Conservation (phyloP, 202 grass and related monocot species). For the Carex arenaria region DNA sequence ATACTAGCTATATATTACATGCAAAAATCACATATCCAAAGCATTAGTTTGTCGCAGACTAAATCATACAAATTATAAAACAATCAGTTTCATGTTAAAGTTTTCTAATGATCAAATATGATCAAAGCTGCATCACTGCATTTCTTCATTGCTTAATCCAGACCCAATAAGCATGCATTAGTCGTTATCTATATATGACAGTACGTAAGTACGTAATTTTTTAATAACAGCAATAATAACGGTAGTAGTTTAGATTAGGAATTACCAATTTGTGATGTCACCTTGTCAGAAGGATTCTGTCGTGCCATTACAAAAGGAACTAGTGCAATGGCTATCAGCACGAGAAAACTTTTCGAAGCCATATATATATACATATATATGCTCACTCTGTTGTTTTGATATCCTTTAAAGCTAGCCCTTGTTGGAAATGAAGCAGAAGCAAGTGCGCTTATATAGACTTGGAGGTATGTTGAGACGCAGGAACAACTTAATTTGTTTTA, state of each 20-base stretch:
- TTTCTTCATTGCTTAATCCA: too few relatives aligned
- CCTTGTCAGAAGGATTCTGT: slow-evolving; percentile 6
- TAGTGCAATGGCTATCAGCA: neutral
- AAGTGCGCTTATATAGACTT: neutral
- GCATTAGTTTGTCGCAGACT: too few relatives aligned
- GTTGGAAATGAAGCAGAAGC: neutral
- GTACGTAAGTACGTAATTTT: too few relatives aligned
- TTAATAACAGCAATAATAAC: too few relatives aligned
- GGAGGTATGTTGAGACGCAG: neutral
- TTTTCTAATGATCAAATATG: too few relatives aligned
- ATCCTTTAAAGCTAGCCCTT: neutral
- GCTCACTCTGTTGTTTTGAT: neutral
- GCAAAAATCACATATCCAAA: too few relatives aligned
- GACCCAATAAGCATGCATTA: too few relatives aligned
- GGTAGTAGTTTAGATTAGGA: neutral
- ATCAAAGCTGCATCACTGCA: too few relatives aligned
- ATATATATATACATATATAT: neutral
- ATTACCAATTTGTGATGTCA: neutral
- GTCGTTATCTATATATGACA: too few relatives aligned
- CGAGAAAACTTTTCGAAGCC: neutral
- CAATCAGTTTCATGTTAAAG: too few relatives aligned
- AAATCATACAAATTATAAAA: too few relatives aligned
- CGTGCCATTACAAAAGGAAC: neutral
- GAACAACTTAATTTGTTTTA: neutral
- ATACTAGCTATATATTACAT: too few relatives aligned